These are phyloP conservation scores for Diospyros lotus DNA, from an alignment of 148 eudicot genomes.

Conservation along the genomic window DNA sequence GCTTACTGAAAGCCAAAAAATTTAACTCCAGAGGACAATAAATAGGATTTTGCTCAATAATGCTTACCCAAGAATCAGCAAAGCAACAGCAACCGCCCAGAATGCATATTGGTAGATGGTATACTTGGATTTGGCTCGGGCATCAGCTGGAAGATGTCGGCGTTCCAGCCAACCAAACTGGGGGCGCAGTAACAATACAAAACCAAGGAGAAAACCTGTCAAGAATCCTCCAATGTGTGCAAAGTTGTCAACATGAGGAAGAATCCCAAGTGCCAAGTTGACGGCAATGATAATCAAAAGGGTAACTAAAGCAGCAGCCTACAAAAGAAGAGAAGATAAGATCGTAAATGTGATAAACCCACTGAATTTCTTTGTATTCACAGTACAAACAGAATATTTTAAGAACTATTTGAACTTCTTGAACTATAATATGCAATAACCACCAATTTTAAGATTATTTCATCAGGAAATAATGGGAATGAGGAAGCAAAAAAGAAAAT, in stretches of 20 bases:
- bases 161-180: constrained; percentile 72
- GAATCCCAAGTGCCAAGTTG: constrained; percentile 78
- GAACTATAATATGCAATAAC: too few species aligned
- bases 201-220: constrained; percentile 77
- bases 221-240: constrained; percentile 89
- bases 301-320: constrained; percentile 78
- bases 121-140: constrained; percentile 59
- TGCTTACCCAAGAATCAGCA: constrained; percentile 67
- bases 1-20: too few species aligned
- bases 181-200: constrained; percentile 65
- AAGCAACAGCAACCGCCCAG: constrained; percentile 36
- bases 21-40: neutral
- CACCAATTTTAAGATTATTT: too few species aligned
- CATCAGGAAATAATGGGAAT: too few species aligned
- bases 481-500: too few species aligned
- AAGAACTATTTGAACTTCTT: neutral
- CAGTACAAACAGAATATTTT: neutral
- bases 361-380: neutral
- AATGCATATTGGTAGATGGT: constrained; percentile 49
- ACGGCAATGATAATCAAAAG: constrained; percentile 63
- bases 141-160: constrained; percentile 52
- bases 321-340: constrained; percentile 14
- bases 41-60: neutral
- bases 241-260: constrained; percentile 87
- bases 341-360: neutral